Evolutionary conservation across 305 asterid species (phyloP).

Genomic region (Ajuga reptans): DNA sequence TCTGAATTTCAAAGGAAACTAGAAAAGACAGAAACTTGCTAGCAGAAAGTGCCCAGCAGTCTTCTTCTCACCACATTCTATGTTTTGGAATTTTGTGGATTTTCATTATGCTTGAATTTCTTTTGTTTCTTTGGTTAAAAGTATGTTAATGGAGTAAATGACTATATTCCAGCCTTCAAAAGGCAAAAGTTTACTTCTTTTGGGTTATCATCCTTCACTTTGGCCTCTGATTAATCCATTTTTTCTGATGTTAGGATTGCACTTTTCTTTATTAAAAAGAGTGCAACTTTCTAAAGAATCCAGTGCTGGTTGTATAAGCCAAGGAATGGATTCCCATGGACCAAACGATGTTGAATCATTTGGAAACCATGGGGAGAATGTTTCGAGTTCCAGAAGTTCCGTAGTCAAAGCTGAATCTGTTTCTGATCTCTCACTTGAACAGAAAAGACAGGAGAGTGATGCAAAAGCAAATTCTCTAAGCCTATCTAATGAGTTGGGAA

Average conservation of each 20-base stretch:
- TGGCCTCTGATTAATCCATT: slow-evolving; percentile 10
- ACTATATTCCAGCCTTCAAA: background rate
- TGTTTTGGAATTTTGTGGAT: background rate
- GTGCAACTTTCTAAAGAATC: slow-evolving; percentile 21
- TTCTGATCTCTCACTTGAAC: slow-evolving; percentile 26
- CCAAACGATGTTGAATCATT: slow-evolving; percentile 23
- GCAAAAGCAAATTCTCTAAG: slow-evolving; percentile 11
- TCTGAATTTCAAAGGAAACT: background rate
- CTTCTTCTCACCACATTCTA: background rate
- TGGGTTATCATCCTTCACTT: background rate
- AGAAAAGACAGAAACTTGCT: background rate
- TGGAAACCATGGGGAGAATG: slow-evolving; percentile 23
- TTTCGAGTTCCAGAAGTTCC: slow-evolving; percentile 18
- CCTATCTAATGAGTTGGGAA: slow-evolving; percentile 21
- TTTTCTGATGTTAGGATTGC: slow-evolving; percentile 20
- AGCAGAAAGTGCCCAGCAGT: background rate
- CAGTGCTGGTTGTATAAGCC: slow-evolving; percentile 7
- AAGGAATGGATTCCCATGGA: slow-evolving; percentile 30
- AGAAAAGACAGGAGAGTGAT: slow-evolving; percentile 25
- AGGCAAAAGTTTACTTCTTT: background rate
- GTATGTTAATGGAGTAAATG: background rate
- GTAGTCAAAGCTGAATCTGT: slow-evolving; percentile 23
- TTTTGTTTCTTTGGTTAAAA: background rate
- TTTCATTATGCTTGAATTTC: background rate
- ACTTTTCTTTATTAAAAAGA: background rate